Base-by-base conservation (phyloP, 257 asterid genomes). In the Solanum appendiculatum region DNA sequence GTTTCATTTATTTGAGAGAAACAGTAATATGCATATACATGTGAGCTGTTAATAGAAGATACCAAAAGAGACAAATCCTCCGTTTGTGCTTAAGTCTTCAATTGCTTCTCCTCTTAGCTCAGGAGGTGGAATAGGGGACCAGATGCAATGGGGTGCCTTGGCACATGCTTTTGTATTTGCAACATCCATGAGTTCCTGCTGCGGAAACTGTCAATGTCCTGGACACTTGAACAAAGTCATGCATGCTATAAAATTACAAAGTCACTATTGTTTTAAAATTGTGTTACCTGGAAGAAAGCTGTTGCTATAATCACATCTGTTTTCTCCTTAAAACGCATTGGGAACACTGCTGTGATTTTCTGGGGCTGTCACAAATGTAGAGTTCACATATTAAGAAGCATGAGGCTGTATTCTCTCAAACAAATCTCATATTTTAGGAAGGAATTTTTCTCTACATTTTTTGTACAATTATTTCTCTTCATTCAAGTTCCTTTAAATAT, bases 51-150 rank as follows among this genome's bases (percentile, higher is more conserved):
- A 81, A 81, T 48, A 29, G 27, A n/a, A 81, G 39, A 60, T 94
- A 95, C 99, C 98, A 70, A 95, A 97, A 86, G 96, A 92, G 80
- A 94, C 94, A 87, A 97, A 97, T 83, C 98, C 99, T 60, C 94
- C 97, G 78, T 94, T 94, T 66, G 98, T 97, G 92, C 98, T 92
- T 42, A 97, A 93, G 77, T 95, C 98, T 89, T 94, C 94, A 83
- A 97, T 95, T 58, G 88, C 85, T 93, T 94, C 98, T 87, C 98
- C 99, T 90, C 98, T 93, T 90, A 93, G 86, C 90, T 97, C 98
- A 4, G 93, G 92, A 70, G 99, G 98, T 20, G 98, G 99, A 36
- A 92, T 92, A 66, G 92, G 95, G 21, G 98, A 94, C 99, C 98
- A 97, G 90, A 78, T 87, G 91, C 98, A 97, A 85, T 88, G 93